Base-by-base conservation (phyloP, 768 basidiomycete genomes). In the Rhodosporidiobolus sp. region DNA sequence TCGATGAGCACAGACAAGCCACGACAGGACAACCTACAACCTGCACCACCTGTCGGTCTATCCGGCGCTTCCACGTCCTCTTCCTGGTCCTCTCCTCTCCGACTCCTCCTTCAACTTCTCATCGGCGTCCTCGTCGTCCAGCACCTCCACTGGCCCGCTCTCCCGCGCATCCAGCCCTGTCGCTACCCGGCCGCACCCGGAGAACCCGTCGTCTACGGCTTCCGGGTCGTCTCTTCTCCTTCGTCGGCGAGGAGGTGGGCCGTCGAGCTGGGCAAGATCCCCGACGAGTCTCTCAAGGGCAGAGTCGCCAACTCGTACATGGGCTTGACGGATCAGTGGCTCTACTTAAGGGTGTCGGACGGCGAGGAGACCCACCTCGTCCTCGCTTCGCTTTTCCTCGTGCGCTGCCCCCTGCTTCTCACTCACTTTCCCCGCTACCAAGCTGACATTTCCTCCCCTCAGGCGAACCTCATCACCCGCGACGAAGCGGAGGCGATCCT, bases 391-490 rank as follows among this genome's bases (percentile, higher is more conserved):
- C 58, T 59, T 59, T 59, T 59, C 58, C 45, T 45, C 22, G 57
- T 58, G 35, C 34, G 57, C 34, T 57, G 11, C 38, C 26, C 24
- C 38, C 34, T 34, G 45, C 45, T 48, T 48, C 19, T 48, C 46
- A 4, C 17, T 48, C 46, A 10, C 19, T 16, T 45, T 24, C 24
- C 28, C 6, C 9, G 1, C 58, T 45, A n/a, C 28, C n/a, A 8
- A 11, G n/a, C 6, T 16, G 11, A n/a, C 12, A 3, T 20, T 7
- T 46, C 28, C 28, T 16, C 58, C 35, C 16, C 34, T 4, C 35
- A 59, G 58, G 58, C 58, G 4, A 59, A 59, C 43, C 58, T 59
- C 38, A 59, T 59, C 38, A 45, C 58, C 9, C 58, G 58, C 1
- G 43, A 45, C 26, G 58, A 59, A 59, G 58, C 58, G 22, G 58